Base-by-base conservation (phyloP, 2,329 filamentous ascomycete genomes). In the Aureobasidium melanogenum region DNA sequence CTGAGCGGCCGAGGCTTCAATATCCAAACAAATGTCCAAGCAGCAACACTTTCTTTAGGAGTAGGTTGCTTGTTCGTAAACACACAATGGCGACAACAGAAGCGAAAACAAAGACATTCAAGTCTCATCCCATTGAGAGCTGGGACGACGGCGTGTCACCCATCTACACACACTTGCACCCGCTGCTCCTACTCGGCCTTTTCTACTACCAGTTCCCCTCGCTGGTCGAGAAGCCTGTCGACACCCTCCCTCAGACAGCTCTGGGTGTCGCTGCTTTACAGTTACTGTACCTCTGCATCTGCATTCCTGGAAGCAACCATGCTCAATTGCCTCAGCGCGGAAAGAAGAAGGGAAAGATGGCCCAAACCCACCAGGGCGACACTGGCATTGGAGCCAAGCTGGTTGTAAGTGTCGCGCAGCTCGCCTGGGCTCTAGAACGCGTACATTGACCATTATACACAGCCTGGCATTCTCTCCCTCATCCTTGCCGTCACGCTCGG, bases 391-490 rank as follows among this genome's bases (percentile, higher is more conserved):
- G 70, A 63, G 66, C 68, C 24, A 70, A 72, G 63, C 69, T 79
- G 52, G 74, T 79, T 50, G 78, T 79, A 74, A 30, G 76, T 72
- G 34, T 41, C 30, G 50, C 34, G 19, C 9, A 50, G 10, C 15
- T 19, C 50, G 15, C 4, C 17, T 8, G 14, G 4, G 5, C 26
- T 26, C 44, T 14, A 48, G 55, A 34, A 43, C 30, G 30, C 15
- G n/a, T 17, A 19, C 32, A 39, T 30, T 61, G 28, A 63, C 34
- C 14, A 1, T 1, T 28, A 7, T 24, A 22, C 26, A 26, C 51
- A 96, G 81, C 86, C 89, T 2, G 81, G 84, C 2, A 80, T 94
- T 66, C 79, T 92, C 62, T 87, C 88, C 8, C 82, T 93, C 34
- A 72, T 84, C 48, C 75, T 87, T 7, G 76, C 81, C 15, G 69